These are phyloP conservation scores for Cladosporium velox DNA, from an alignment of 2,329 filamentous ascomycete genomes.

Conservation along the genomic window DNA sequence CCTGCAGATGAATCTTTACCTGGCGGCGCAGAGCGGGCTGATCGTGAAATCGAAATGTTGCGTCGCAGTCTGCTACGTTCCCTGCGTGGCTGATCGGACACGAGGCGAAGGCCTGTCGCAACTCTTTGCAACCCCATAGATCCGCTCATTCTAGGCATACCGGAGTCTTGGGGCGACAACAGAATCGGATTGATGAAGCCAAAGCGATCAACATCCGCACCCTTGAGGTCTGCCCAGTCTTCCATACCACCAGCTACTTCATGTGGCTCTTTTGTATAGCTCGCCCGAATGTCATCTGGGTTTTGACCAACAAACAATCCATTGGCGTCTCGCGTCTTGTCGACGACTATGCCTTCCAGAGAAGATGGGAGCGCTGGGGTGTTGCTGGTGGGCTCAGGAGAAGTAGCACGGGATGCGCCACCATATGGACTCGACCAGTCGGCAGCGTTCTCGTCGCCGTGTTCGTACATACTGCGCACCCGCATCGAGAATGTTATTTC, in stretches of 20 bases:
- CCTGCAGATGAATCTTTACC: slow-evolving; percentile 36
- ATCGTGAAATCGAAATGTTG: slow-evolving; percentile 52
- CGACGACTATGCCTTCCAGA: slow-evolving; percentile 5
- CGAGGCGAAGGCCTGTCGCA: slow-evolving; percentile 59
- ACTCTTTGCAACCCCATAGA: slow-evolving; percentile 55
- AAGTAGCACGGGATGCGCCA: slow-evolving; percentile 1
- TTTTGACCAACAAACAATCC: neutral
- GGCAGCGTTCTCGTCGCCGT: slow-evolving; percentile 58
- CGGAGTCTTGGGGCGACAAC: slow-evolving; percentile 36
- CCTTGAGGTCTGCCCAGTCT: slow-evolving; percentile 64
- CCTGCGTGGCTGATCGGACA: slow-evolving; percentile 57
- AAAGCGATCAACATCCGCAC: slow-evolving; percentile 63
- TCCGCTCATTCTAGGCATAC: slow-evolving; percentile 20
- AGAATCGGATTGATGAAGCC: slow-evolving; percentile 60
- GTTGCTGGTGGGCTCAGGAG: slow-evolving; percentile 14
- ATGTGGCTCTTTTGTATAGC: slow-evolving; percentile 48
- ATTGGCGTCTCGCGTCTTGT: slow-evolving; percentile 10
- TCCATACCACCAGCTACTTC: slow-evolving; percentile 66
- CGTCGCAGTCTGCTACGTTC: slow-evolving; percentile 55
- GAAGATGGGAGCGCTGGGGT: slow-evolving; percentile 23
- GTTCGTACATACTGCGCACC: slow-evolving; percentile 65
- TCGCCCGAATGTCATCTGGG: slow-evolving; percentile 16
- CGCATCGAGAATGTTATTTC: slow-evolving; percentile 64
- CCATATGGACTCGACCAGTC: slow-evolving; percentile 39
- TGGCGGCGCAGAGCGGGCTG: slow-evolving; percentile 39